Evolutionary conservation across 257 asterid genomes (phyloP).

Genomic region (Paulownia fortunei): DNA sequence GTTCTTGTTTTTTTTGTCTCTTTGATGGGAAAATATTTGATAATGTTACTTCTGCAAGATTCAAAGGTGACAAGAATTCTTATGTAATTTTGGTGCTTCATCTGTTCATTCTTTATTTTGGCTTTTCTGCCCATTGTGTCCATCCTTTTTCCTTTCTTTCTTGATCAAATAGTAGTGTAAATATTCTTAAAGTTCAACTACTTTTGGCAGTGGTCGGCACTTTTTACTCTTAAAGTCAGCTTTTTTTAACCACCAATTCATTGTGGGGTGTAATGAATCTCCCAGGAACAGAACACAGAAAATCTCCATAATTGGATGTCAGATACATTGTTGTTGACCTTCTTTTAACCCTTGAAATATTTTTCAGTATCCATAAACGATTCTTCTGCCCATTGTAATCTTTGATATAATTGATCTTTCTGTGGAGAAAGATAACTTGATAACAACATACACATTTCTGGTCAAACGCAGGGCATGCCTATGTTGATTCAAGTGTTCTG

Average conservation of each 20-base stretch:
- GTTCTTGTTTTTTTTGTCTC: background rate
- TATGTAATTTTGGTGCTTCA: background rate
- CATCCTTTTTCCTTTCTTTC: background rate
- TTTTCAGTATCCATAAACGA: background rate
- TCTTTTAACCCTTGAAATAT: background rate
- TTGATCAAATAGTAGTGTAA: slow-evolving; percentile 15
- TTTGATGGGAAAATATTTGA: background rate
- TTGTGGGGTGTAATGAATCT: slow-evolving; percentile 12
- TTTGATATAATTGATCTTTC: background rate
- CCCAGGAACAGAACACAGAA: background rate
- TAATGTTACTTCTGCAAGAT: background rate
- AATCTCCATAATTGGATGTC: slow-evolving; percentile 4
- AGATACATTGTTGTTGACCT: background rate
- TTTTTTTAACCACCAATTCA: slow-evolving; percentile 10
- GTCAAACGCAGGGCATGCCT: slow-evolving; percentile 15
- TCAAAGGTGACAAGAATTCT: background rate
- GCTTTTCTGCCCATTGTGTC: background rate
- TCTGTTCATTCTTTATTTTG: background rate
- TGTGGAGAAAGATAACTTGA: background rate
- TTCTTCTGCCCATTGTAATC: background rate
- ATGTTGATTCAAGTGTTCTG: slow-evolving; percentile 23
- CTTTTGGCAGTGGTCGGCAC: slow-evolving; percentile 14
- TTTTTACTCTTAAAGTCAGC: slow-evolving; percentile 10
- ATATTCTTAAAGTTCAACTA: slow-evolving; percentile 18
- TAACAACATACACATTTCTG: background rate